Conservation (phyloP, 2,329 filamentous ascomycete species). For the Colletotrichum lindemuthianum region DNA sequence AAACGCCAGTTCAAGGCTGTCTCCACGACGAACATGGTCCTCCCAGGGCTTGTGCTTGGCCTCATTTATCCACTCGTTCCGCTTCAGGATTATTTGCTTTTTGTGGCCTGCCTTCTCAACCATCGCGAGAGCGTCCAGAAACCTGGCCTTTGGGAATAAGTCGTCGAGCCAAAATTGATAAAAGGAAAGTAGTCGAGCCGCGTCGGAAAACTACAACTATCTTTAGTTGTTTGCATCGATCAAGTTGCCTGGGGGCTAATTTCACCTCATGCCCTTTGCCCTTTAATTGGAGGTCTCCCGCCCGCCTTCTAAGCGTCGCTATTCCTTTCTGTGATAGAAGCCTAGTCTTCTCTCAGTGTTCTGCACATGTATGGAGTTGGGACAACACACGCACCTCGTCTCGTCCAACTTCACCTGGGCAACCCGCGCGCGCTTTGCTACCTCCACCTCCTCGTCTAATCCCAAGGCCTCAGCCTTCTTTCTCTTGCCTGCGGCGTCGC, state of each 20-base stretch:
- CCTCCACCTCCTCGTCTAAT: conserved; percentile 86
- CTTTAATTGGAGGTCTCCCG: conserved; percentile 80
- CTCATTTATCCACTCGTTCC: conserved; percentile 87
- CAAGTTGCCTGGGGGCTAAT: background rate
- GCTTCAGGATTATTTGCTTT: conserved; percentile 77
- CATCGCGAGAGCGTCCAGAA: conserved; percentile 87
- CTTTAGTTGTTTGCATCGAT: background rate
- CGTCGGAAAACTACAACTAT: conserved; percentile 77
- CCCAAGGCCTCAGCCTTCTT: conserved; percentile 70
- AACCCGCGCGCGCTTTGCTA: conserved; percentile 76
- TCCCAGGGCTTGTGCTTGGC: conserved; percentile 62
- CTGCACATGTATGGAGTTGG: background rate
- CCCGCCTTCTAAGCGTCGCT: conserved; percentile 78
- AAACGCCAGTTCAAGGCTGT: conserved; percentile 40
- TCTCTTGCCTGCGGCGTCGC: conserved; percentile 52
- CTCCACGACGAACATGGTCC: conserved; percentile 40
- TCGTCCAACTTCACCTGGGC: conserved; percentile 91
- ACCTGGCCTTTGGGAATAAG: conserved; percentile 93
- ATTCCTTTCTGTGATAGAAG: conserved; percentile 87
- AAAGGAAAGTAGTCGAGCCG: conserved; percentile 82
- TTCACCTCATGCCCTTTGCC: conserved; percentile 91
- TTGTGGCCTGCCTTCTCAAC: conserved; percentile 94
- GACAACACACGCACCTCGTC: conserved; percentile 63
- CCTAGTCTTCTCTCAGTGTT: conserved; percentile 56
- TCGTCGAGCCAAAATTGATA: conserved; percentile 98